Evolutionary conservation across 148 eudicot genomes (phyloP).

Genomic region (Vaccinium macrocarpon): DNA sequence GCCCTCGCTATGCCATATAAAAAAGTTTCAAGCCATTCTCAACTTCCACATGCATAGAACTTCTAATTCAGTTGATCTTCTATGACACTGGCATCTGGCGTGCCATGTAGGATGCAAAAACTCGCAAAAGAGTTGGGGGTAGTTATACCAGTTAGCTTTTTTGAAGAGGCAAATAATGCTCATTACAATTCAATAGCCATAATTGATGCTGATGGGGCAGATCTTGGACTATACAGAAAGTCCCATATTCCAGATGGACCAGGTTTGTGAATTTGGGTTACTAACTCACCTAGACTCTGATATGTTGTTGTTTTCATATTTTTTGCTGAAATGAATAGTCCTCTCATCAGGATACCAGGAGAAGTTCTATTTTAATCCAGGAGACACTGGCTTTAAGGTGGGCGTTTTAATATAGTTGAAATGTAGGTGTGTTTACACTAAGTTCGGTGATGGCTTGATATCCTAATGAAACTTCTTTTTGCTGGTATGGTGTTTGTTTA

Average conservation of each 20-base stretch:
- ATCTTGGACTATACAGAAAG: conserved; percentile 92
- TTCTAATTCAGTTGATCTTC: no score
- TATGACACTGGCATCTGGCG: neutral
- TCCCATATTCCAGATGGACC: conserved; percentile 99
- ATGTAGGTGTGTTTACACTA: neutral
- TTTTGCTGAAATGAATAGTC: neutral
- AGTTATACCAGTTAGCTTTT: conserved; percentile 95
- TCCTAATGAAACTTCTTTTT: conserved; percentile 17
- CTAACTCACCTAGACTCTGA: neutral
- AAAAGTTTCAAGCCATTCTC: neutral
- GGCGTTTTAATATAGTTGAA: neutral
- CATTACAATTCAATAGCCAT: conserved; percentile 91
- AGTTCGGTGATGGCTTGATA: conserved; percentile 4
- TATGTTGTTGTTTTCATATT: neutral
- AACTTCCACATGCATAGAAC: no score
- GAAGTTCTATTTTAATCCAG: conserved; percentile 93
- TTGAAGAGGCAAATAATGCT: conserved; percentile 98
- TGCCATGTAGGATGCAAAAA: conserved; percentile 71
- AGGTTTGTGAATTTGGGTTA: conserved; percentile 40
- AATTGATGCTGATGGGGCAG: conserved; percentile 94
- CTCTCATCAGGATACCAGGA: conserved; percentile 78
- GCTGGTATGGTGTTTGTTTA: conserved; percentile 26
- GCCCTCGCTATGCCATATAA: neutral
- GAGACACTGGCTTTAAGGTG: conserved; percentile 99
- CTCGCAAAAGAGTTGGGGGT: conserved; percentile 92